These are phyloP conservation scores for Jimgerdemannia flammicorona DNA, from an alignment of 192 early-diverging fungal species.

Conservation along the genomic window DNA sequence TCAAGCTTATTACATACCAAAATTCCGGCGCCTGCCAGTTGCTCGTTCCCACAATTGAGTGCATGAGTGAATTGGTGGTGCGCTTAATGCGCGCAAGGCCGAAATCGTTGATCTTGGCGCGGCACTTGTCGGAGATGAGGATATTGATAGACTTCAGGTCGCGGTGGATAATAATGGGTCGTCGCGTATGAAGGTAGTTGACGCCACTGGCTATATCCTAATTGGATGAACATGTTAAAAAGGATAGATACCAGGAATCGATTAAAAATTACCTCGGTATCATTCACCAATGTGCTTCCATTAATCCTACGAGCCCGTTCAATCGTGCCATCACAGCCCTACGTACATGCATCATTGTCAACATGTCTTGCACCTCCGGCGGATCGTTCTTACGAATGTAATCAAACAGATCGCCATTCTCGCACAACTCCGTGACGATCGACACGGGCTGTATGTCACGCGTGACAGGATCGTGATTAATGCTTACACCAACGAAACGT, in stretches of 20 bases:
- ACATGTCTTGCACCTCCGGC: constrained; percentile 18
- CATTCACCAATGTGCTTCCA: too few species aligned
- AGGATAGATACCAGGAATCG: too few species aligned
- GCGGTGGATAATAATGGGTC: constrained; percentile 51
- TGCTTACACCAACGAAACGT: constrained; percentile 50
- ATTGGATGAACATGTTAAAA: constrained; percentile 9
- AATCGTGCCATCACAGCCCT: neutral
- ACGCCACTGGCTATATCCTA: constrained; percentile 53
- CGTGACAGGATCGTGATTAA: constrained; percentile 15
- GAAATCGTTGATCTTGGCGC: constrained; percentile 57
- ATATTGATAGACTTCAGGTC: constrained; percentile 55
- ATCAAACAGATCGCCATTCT: constrained; percentile 51
- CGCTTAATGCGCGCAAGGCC: constrained; percentile 48
- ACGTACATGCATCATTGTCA: neutral
- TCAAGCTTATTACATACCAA: constrained; percentile 19
- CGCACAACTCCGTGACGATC: constrained; percentile 51
- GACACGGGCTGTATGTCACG: constrained; percentile 29
- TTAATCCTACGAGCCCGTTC: too few species aligned
- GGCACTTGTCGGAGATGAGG: constrained; percentile 29
- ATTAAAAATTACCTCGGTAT: too few species aligned
- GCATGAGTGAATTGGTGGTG: constrained; percentile 46
- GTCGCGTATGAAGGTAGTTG: constrained; percentile 46
- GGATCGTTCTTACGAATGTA: constrained; percentile 43
- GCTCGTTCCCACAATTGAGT: constrained; percentile 48
- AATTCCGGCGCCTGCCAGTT: constrained; percentile 59